Conservation (phyloP, 164 flowering plant species). For the Berberis vulgaris region DNA sequence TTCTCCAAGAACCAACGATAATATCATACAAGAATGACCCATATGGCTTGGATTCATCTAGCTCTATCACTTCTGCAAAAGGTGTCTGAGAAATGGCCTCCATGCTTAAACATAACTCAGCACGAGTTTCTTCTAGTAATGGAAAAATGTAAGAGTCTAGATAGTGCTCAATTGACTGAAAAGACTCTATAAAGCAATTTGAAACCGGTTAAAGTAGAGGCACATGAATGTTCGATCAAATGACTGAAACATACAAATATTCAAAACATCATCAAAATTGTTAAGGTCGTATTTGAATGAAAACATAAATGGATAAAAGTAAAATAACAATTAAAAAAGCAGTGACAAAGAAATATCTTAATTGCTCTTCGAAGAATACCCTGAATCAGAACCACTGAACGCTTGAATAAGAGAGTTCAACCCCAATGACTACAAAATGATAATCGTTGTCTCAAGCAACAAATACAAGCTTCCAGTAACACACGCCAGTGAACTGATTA, state of each 20-base stretch:
- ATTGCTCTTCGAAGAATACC: neutral
- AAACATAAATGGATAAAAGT: too few species aligned
- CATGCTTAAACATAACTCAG: constrained; percentile 35
- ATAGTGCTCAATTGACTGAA: constrained; percentile 39
- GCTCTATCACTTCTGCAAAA: constrained; percentile 27
- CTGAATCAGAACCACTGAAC: too few species aligned
- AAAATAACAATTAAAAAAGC: too few species aligned
- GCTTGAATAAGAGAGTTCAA: too few species aligned
- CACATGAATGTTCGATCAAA: neutral
- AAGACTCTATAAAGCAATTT: constrained; percentile 18
- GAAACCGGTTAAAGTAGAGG: neutral
- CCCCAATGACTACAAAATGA: too few species aligned
- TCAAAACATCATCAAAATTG: neutral
- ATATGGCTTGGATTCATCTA: constrained; percentile 15
- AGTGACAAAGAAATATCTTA: too few species aligned
- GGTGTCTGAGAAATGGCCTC: constrained; percentile 42
- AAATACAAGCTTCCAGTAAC: too few species aligned
- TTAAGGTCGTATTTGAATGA: neutral
- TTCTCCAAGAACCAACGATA: constrained; percentile 44
- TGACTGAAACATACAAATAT: neutral
- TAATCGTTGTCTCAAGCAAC: too few species aligned
- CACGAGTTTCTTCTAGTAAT: constrained; percentile 52
- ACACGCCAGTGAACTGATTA: too few species aligned
- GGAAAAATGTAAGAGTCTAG: constrained; percentile 40
- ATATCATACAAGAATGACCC: constrained; percentile 27